A percentile compares a stretch with the other conserved stretches of the same genome.
These are phyloP conservation scores for Pisolithus orientalis DNA, from an alignment of 768 basidiomycete genomes.

Conservation along the genomic window DNA sequence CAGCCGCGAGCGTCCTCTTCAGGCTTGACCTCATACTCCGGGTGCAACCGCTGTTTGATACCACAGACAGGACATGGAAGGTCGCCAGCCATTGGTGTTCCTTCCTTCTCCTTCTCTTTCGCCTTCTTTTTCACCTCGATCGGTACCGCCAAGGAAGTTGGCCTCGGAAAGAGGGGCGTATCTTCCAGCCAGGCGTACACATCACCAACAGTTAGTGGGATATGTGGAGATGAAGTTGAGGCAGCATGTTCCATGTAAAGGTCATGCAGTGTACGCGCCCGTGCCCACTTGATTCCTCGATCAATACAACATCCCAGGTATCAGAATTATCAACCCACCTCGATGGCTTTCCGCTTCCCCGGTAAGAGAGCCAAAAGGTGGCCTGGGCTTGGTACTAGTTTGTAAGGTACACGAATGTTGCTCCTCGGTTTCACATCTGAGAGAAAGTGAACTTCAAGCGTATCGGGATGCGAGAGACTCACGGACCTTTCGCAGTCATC, in stretches of 20 bases:
- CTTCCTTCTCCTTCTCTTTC: constrained; percentile 16
- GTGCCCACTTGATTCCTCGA: constrained; percentile 32
- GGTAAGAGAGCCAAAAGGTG: constrained; percentile 31
- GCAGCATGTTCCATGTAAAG: constrained; percentile 31
- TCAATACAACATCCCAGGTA: constrained; percentile 1
- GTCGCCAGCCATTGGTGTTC: constrained; percentile 14
- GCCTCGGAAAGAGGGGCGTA: constrained; percentile 32
- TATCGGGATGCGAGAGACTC: neutral
- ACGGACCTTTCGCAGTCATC: constrained; percentile 37
- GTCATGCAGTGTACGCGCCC: constrained; percentile 35
- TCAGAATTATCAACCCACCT: constrained; percentile 27
- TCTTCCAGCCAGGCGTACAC: constrained; percentile 42
- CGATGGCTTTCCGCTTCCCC: constrained; percentile 44
- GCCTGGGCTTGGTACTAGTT: constrained; percentile 27
- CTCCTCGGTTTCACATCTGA: constrained; percentile 33
- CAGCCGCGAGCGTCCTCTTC: constrained; percentile 14
- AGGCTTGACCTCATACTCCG: constrained; percentile 15
- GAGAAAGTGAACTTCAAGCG: neutral
- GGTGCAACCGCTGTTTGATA: constrained; percentile 23
- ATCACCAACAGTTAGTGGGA: constrained; percentile 33
- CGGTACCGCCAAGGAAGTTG: constrained; percentile 9
- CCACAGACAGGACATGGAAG: constrained; percentile 23
- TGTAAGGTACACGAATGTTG: constrained; percentile 31
- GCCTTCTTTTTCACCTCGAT: constrained; percentile 20
- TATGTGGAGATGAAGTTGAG: constrained; percentile 12